Evolutionary conservation across 306 rosid species (phyloP), one percentile per base, ranked within the genome.

Genomic region (Hippophae rhamnoides): DNA sequence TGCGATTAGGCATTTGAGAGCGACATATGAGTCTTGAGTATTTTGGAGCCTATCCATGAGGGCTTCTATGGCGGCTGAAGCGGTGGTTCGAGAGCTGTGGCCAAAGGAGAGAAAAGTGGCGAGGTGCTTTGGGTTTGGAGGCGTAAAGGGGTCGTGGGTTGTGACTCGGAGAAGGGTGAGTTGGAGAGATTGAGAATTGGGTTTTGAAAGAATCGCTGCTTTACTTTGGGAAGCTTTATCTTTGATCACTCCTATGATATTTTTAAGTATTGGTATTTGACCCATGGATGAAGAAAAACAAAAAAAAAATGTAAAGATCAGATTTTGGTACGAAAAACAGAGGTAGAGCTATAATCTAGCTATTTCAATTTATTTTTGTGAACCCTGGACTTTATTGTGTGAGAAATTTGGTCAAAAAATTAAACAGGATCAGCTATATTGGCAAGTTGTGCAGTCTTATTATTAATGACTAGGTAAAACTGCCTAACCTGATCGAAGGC

Each of bases 221-320:
- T 78, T 84, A 77, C 95, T 65, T 48, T 81, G 96, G 0, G 98
- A 87, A 0, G 89, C 96, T 65, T 83, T 90, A 76, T 90, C 98
- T 56, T 90, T 90, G 77, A 90, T 70, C 25, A 62, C 75, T 2
- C 95, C 92, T 1, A 90, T 75, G 6, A 90, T 69, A 5, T 75
- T 71, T 54, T 64, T 70, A 26, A 82, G 63, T 61, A 72, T 90
- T 6, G 72, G 48, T 57, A 54, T 41, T 9, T 57, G 68, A 18
- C 73, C 79, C 85, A 80, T 80, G 61, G 56, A 11, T 43, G 9
- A 9, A 9, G 14, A 50, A 26, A 13, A 9, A 9, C 10, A 50
- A 26, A 13, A 14, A 1, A 7, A 27, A 50, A 1, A 47, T 2
- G 38, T 31, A 31, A 31, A 31, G 5, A 4, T 31, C 4, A 31